These are phyloP conservation scores for Parascedosporium putredinis DNA, from an alignment of 2,329 filamentous ascomycete species.

Conservation along the genomic window DNA sequence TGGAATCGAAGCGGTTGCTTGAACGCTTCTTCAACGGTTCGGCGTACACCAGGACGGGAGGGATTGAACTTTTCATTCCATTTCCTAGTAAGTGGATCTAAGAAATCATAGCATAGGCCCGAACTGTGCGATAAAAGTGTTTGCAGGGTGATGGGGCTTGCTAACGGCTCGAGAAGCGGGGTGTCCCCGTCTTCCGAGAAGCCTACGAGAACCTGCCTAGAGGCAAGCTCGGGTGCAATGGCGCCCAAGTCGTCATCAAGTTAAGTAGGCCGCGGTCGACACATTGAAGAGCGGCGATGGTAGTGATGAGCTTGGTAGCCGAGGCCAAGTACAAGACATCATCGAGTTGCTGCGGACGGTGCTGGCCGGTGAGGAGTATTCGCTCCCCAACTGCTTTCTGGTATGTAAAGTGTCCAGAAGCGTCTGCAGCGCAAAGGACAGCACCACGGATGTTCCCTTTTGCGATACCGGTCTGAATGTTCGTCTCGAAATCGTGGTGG, in stretches of 20 bases:
- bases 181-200: constrained; percentile 30
- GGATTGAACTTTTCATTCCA: constrained; percentile 23
- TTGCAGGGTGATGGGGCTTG: constrained; percentile 33
- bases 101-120: constrained; percentile 34
- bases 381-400: constrained; percentile 28
- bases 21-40: constrained; percentile 30
- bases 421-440: constrained; percentile 29
- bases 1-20: constrained; percentile 36
- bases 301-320: constrained; percentile 35
- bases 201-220: constrained; percentile 35
- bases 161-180: constrained; percentile 22
- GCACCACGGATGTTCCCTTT: constrained; percentile 32
- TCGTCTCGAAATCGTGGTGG: constrained; percentile 27
- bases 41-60: constrained; percentile 10
- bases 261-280: constrained; percentile 39
- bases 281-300: constrained; percentile 41
- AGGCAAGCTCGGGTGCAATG: constrained; percentile 36
- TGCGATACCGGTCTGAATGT: constrained; percentile 29
- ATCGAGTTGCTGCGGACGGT: constrained; percentile 24
- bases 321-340: constrained; percentile 26
- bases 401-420: constrained; percentile 27
- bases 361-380: constrained; percentile 28
- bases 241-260: constrained; percentile 32
- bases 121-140: constrained; percentile 42
- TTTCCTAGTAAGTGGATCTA: constrained; percentile 23